phyloP scores from a whole-genome alignment of 2,329 filamentous ascomycete genomes.

The Phyllosticta capitalensis region DNA sequence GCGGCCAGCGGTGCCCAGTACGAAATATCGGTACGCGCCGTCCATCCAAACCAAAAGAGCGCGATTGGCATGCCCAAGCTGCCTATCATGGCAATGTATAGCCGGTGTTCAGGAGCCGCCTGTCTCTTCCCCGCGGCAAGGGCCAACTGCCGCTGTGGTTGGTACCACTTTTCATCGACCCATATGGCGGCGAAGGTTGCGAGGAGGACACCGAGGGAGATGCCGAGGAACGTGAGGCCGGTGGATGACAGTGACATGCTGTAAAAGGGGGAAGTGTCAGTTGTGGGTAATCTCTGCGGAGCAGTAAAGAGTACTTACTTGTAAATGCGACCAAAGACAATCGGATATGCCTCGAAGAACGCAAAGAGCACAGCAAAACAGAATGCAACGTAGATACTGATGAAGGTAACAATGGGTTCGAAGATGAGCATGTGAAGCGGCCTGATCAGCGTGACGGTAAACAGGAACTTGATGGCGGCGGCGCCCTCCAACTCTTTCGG shows the following conservation, averaged over 20 bases:
- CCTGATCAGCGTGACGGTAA: constrained; percentile 37
- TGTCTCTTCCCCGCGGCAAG: constrained; percentile 11
- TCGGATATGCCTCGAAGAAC: constrained; percentile 19
- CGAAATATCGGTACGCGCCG: constrained; percentile 23
- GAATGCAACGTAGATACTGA: constrained; percentile 18
- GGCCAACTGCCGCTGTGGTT: constrained; percentile 13
- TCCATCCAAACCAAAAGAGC: constrained; percentile 34
- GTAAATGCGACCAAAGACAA: constrained; percentile 16
- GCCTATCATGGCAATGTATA: constrained; percentile 27
- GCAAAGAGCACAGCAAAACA: constrained; percentile 19
- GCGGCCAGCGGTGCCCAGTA: constrained; percentile 29
- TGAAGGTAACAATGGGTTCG: constrained; percentile 18
- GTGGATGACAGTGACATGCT: not conserved
- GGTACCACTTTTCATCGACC: constrained; percentile 23
- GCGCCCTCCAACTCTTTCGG: constrained; percentile 13
- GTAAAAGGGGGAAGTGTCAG: constrained; percentile 14
- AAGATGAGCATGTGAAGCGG: constrained; percentile 36
- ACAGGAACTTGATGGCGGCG: constrained; percentile 15
- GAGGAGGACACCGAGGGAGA: constrained; percentile 14
- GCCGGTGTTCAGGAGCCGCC: constrained; percentile 22
- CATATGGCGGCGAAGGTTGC: constrained; percentile 15
- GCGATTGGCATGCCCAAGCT: constrained; percentile 23
- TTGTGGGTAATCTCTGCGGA: no score
- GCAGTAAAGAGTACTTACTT: no score
- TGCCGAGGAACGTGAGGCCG: constrained; percentile 17